Percentiles rank a stretch among this genome's conserved stretches.
phyloP scores from a whole-genome alignment of 2,329 filamentous ascomycete species.

The Cladosporium sphaerospermum region DNA sequence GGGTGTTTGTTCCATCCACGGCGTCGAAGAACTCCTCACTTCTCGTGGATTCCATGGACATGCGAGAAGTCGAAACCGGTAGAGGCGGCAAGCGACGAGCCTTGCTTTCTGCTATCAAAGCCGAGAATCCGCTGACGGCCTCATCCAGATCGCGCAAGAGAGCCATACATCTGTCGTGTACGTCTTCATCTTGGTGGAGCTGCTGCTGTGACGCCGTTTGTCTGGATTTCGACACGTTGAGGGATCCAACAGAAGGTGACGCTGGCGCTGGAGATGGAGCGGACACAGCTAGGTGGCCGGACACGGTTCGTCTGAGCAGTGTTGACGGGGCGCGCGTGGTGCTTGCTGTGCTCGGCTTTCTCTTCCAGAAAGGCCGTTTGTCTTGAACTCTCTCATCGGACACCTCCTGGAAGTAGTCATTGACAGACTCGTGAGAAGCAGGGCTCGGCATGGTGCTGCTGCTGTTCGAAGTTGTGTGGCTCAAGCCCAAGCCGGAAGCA shows the following conservation, averaged over 20 bases:
- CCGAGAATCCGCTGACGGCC: slow-evolving; percentile 75
- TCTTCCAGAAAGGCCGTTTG: slow-evolving; percentile 82
- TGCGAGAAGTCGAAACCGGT: slow-evolving; percentile 40
- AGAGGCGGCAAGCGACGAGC: slow-evolving; percentile 58
- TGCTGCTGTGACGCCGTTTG: slow-evolving; percentile 5
- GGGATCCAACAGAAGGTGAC: slow-evolving; percentile 30
- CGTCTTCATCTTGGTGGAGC: slow-evolving; percentile 33
- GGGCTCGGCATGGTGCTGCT: slow-evolving; percentile 33
- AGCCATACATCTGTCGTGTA: slow-evolving; percentile 77
- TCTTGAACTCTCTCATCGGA: slow-evolving; percentile 37
- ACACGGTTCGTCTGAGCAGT: slow-evolving; percentile 44
- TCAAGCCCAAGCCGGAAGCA: slow-evolving; percentile 32
- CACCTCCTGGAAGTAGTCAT: slow-evolving; percentile 28
- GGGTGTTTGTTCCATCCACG: slow-evolving; percentile 52
- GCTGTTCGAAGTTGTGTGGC: slow-evolving; percentile 22
- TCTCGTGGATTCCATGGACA: slow-evolving; percentile 75
- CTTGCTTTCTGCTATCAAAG: slow-evolving; percentile 71
- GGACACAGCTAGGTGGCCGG: slow-evolving; percentile 48
- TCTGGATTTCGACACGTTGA: slow-evolving; percentile 31
- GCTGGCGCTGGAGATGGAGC: slow-evolving; percentile 29
- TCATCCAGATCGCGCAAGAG: slow-evolving; percentile 79
- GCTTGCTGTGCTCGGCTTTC: slow-evolving; percentile 64
- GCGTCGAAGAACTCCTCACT: slow-evolving; percentile 95
- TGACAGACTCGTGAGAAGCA: slow-evolving; percentile 27
- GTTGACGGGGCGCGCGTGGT: slow-evolving; percentile 34